phyloP scores from a whole-genome alignment of 1,284 basidiomycete genomes.

The Cystobasidium slooffiae region DNA sequence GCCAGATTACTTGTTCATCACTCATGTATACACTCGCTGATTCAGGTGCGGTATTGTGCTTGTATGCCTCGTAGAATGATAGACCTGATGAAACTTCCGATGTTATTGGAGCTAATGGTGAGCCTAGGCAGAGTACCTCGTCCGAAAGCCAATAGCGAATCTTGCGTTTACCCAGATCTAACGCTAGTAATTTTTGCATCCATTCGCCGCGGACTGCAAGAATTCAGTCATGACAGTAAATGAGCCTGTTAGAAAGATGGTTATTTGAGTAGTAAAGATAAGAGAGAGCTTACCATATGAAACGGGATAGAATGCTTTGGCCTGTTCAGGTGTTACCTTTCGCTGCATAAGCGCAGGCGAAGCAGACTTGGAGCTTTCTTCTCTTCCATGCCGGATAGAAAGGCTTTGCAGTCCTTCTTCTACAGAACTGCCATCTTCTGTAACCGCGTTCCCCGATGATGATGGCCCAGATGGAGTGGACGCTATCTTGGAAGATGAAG shows the following conservation, averaged over 20 bases:
- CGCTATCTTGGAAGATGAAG: background rate
- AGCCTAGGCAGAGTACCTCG: slow-evolving; percentile 33
- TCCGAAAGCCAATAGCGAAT: slow-evolving; percentile 39
- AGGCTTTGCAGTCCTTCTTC: background rate
- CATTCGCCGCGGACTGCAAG: slow-evolving; percentile 42
- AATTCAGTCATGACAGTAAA: too few relatives aligned
- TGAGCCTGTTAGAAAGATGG: too few relatives aligned
- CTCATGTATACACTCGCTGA: slow-evolving; percentile 27
- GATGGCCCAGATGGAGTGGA: background rate
- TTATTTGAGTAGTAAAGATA: background rate
- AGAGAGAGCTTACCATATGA: slow-evolving; percentile 31
- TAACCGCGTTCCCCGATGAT: background rate
- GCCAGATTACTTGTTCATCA: slow-evolving; percentile 37
- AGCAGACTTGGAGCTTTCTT: background rate
- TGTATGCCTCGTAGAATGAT: slow-evolving; percentile 37
- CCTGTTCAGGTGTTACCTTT: background rate
- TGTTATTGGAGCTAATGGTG: slow-evolving; percentile 31
- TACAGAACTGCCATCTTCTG: background rate
- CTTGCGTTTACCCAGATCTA: slow-evolving; percentile 29
- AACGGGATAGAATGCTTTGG: slow-evolving; percentile 30
- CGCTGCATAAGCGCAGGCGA: background rate
- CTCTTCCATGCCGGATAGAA: slow-evolving; percentile 6
- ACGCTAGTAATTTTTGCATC: slow-evolving; percentile 23
- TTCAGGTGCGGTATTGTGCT: background rate
- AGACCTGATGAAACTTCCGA: slow-evolving; percentile 23